phyloP scores from a whole-genome alignment of 2,329 filamentous ascomycete genomes.

The Cordyceps javanica region DNA sequence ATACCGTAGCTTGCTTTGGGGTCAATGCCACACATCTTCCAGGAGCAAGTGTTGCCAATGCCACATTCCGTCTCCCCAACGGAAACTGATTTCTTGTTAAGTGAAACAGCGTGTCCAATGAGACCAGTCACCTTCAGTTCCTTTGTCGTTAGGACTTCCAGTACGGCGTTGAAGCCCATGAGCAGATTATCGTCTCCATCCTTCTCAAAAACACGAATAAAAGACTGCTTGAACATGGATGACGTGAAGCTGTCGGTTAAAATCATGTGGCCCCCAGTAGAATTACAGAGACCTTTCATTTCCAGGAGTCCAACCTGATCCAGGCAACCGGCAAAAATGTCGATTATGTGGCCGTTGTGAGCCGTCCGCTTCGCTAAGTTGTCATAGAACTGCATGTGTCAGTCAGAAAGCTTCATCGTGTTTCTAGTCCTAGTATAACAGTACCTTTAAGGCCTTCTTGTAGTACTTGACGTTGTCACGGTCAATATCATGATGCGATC shows the following conservation, averaged over 20 bases:
- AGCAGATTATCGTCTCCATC: slow-evolving; percentile 89
- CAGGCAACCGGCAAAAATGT: slow-evolving; percentile 94
- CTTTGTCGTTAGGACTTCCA: slow-evolving; percentile 95
- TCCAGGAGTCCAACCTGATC: slow-evolving; percentile 96
- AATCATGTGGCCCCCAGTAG: slow-evolving; percentile 96
- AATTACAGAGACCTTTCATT: slow-evolving; percentile 97
- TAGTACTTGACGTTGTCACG: slow-evolving; percentile 99
- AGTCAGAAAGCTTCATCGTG: slow-evolving; percentile 15
- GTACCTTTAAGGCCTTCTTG: slow-evolving; percentile 93
- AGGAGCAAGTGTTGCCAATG: slow-evolving; percentile 96
- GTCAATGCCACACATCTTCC: slow-evolving; percentile 99
- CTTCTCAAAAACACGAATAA: slow-evolving; percentile 94
- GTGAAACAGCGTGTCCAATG: slow-evolving; percentile 90
- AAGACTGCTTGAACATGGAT: slow-evolving; percentile 99
- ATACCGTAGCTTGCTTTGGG: slow-evolving; percentile 89
- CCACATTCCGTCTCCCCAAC: slow-evolving; percentile 97
- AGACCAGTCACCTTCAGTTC: slow-evolving; percentile 96
- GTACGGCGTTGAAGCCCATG: slow-evolving; percentile 96
- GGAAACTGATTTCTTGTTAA: slow-evolving; percentile 96
- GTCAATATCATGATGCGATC: slow-evolving; percentile 98
- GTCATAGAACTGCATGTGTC: slow-evolving; percentile 72
- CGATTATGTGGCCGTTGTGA: slow-evolving; percentile 94
- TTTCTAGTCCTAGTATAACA: neutral
- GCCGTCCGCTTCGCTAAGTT: slow-evolving; percentile 87
- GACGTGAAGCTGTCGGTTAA: slow-evolving; percentile 97